phyloP scores from a whole-genome alignment of 768 basidiomycete genomes.

The Lactarius hatsudake region DNA sequence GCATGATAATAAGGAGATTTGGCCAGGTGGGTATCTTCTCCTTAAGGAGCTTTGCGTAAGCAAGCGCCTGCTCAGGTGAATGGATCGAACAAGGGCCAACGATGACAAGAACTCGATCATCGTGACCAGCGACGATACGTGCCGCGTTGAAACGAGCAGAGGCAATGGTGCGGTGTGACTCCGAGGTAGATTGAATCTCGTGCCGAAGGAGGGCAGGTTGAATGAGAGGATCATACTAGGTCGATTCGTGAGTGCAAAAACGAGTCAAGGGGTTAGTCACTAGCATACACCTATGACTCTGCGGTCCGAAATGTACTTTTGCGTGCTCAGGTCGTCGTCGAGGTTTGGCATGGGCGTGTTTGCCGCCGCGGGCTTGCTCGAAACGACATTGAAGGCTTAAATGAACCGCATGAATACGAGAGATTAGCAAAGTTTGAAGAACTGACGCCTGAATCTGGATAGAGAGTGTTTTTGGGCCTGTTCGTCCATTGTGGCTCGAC shows the following conservation, averaged over 20 bases:
- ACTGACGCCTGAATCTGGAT: conserved; percentile 21
- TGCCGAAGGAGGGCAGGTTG: conserved; percentile 89
- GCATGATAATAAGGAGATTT: conserved; percentile 91
- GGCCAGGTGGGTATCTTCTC: conserved; percentile 61
- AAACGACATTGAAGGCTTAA: conserved; percentile 1
- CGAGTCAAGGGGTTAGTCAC: not conserved
- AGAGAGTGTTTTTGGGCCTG: conserved; percentile 1
- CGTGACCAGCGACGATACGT: conserved; percentile 75
- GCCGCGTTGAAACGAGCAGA: conserved; percentile 76
- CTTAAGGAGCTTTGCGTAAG: conserved; percentile 74
- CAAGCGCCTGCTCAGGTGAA: conserved; percentile 77
- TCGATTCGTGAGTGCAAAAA: conserved; percentile 9
- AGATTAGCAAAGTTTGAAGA: not conserved
- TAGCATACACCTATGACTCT: conserved; percentile 72
- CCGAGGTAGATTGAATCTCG: conserved; percentile 68
- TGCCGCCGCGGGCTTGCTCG: not conserved
- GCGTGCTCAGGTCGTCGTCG: conserved; percentile 59
- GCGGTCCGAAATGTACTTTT: conserved; percentile 76
- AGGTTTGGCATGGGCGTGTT: conserved; percentile 60
- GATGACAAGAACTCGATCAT: conserved; percentile 84
- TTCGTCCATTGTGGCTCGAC: conserved; percentile 8
- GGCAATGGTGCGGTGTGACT: conserved; percentile 74
- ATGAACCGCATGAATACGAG: not conserved
- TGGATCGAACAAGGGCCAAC: conserved; percentile 98
- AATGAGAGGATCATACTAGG: conserved; percentile 92